phyloP scores from a whole-genome alignment of 306 rosid genomes.

The Geum urbanum region DNA sequence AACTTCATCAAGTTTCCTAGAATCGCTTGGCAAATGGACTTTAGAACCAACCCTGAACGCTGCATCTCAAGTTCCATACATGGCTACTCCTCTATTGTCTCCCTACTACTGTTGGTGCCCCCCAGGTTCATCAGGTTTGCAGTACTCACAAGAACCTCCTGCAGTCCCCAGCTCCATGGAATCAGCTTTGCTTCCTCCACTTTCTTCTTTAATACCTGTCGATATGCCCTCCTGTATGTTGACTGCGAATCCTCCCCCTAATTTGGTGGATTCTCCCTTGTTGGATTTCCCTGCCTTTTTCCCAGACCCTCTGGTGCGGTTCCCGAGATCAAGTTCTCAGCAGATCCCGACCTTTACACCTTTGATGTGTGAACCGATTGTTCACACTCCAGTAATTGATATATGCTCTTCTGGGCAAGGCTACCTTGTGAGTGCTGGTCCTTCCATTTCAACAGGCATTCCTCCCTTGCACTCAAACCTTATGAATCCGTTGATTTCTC shows the following conservation, averaged over 20 bases:
- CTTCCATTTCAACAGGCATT: slow-evolving; percentile 64
- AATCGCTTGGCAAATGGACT: slow-evolving; percentile 50
- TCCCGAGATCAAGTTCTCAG: slow-evolving; percentile 66
- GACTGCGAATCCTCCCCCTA: slow-evolving; percentile 49
- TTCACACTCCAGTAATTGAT: slow-evolving; percentile 84
- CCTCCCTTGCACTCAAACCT: slow-evolving; percentile 67
- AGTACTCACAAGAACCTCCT: slow-evolving; percentile 42
- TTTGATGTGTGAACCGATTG: slow-evolving; percentile 86
- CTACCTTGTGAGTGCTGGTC: slow-evolving; percentile 86
- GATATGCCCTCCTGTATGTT: slow-evolving; percentile 52
- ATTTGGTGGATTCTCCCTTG: slow-evolving; percentile 40
- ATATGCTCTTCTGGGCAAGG: slow-evolving; percentile 94
- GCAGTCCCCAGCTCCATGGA: slow-evolving; percentile 32
- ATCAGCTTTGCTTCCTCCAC: slow-evolving; percentile 49
- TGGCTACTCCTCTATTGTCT: slow-evolving; percentile 61
- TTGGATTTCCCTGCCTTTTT: slow-evolving; percentile 73
- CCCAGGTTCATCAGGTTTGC: slow-evolving; percentile 46
- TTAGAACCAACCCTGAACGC: slow-evolving; percentile 40
- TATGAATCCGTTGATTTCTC: slow-evolving; percentile 64
- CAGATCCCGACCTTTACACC: slow-evolving; percentile 91
- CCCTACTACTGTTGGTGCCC: slow-evolving; percentile 98
- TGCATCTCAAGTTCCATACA: slow-evolving; percentile 41
- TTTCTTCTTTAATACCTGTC: slow-evolving; percentile 60
- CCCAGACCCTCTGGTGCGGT: slow-evolving; percentile 65
- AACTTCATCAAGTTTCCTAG: slow-evolving; percentile 52